phyloP scores from a whole-genome alignment of 495 filamentous ascomycete species.

The Geoglossum glabrum region DNA sequence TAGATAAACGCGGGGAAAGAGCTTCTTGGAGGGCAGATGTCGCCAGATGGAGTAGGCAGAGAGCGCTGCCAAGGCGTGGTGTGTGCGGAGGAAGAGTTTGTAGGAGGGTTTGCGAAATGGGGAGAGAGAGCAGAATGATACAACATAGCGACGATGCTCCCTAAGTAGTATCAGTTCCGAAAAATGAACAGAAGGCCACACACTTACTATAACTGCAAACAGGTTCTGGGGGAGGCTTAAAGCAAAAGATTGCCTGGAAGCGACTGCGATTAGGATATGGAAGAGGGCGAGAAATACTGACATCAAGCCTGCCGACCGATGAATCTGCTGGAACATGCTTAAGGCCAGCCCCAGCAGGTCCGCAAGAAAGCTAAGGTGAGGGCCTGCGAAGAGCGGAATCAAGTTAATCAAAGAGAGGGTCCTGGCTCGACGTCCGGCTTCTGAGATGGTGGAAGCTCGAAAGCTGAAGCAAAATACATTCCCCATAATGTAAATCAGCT shows the following conservation, averaged over 20 bases:
- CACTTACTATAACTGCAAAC: slow-evolving; percentile 10
- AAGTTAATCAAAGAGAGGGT: slow-evolving; percentile 11
- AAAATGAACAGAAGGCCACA: background rate
- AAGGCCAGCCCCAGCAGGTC: slow-evolving; percentile 13
- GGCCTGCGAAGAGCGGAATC: slow-evolving; percentile 8
- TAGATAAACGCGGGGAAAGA: slow-evolving; percentile 8
- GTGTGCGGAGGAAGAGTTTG: slow-evolving; percentile 13
- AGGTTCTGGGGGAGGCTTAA: slow-evolving; percentile 5
- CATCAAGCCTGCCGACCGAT: slow-evolving; percentile 9
- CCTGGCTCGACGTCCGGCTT: slow-evolving; percentile 7
- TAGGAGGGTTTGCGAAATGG: slow-evolving; percentile 9
- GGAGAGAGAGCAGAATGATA: slow-evolving; percentile 12
- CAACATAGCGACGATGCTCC: slow-evolving; percentile 3
- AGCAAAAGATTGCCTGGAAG: slow-evolving; percentile 1
- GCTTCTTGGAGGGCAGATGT: slow-evolving; percentile 8
- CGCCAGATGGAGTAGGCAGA: slow-evolving; percentile 12
- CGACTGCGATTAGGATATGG: slow-evolving; percentile 4
- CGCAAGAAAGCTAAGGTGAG: slow-evolving; percentile 8
- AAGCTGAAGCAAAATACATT: slow-evolving; percentile 8
- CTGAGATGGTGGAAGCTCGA: background rate
- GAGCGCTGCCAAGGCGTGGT: slow-evolving; percentile 11
- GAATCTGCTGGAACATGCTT: slow-evolving; percentile 7
- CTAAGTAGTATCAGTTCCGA: background rate
- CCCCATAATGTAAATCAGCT: slow-evolving; percentile 5
- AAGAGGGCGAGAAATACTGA: slow-evolving; percentile 6